Conservation (phyloP, 495 filamentous ascomycete species). For the Aspergillus wentii region DNA sequence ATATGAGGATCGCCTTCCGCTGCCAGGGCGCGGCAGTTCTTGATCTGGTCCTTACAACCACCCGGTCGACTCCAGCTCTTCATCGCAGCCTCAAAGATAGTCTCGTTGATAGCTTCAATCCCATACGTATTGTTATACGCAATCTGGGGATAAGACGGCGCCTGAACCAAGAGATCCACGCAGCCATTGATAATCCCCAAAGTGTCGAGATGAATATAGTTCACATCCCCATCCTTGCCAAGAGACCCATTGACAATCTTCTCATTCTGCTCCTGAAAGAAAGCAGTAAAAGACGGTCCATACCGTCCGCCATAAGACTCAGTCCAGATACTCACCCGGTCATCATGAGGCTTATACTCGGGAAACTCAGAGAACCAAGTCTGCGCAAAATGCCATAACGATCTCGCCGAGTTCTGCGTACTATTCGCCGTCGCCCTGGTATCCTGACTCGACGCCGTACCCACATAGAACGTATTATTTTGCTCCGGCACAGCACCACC, state of each 20-base stretch:
- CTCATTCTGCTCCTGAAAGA: conserved; percentile 62
- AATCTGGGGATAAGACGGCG: conserved; percentile 60
- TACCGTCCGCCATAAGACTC: conserved; percentile 66
- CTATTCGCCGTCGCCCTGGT: conserved; percentile 42
- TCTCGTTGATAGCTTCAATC: conserved; percentile 57
- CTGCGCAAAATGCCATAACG: conserved; percentile 56
- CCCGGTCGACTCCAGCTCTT: conserved; percentile 45
- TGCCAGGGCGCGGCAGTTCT: conserved; percentile 38
- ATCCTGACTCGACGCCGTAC: conserved; percentile 51
- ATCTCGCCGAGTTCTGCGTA: conserved; percentile 47
- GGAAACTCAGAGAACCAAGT: conserved; percentile 53
- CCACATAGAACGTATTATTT: conserved; percentile 57
- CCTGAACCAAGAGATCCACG: conserved; percentile 67
- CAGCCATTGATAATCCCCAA: conserved; percentile 65
- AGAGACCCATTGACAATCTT: conserved; percentile 38
- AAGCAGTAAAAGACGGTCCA: conserved; percentile 59
- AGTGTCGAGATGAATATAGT: conserved; percentile 45
- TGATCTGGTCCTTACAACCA: conserved; percentile 58
- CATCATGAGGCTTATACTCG: conserved; percentile 49
- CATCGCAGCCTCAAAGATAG: conserved; percentile 41
- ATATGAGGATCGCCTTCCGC: conserved; percentile 37
- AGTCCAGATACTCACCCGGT: conserved; percentile 50
- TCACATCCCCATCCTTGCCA: conserved; percentile 18
- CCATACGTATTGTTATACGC: conserved; percentile 74
- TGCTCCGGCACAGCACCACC: conserved; percentile 41